Base-by-base conservation (phyloP, 2,329 filamentous ascomycete species). In the Botrytis fabae region DNA sequence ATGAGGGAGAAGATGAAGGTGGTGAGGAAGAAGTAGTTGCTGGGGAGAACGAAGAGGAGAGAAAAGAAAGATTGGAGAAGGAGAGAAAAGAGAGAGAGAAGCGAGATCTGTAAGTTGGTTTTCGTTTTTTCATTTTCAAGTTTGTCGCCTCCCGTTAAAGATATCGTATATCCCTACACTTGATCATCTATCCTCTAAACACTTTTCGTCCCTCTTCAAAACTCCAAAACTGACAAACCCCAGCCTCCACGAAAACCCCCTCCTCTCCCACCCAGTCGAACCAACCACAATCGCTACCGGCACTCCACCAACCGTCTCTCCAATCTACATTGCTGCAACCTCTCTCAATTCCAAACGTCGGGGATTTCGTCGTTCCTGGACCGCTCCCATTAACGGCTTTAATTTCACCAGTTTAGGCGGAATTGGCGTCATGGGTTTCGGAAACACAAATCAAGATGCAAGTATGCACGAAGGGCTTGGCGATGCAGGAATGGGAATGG, bases 171-270 rank as follows among this genome's bases (percentile, higher is more conserved):
- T 16, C 5, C 2, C 14, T 35, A 14, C 1, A 66, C 38, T 16
- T 25, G 7, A 12, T 2, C 22, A 20, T n/a, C 18, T 1, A 28
- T 48, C n/a, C 9, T 10, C 16, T 6, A 18, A 22, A 9, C 6
- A 10, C 18, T 6, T 28, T 28, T 8, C 16, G 20, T 28, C 4
- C n/a, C 3, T 0, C 20, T 25, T 28, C 12, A 35, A 64, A 3
- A 44, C 16, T 10, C 20, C 62, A 7, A 16, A 32, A 35, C 22
- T 28, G 28, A 42, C 5, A 18, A 1, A 1, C 12, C 14, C 22
- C 16, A 68, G 64, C 9, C 35, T 22, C 18, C 64, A 68, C 35
- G 64, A 68, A 40, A 68, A 68, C 3, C 65, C 65, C 32, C 48
- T 68, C 1, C 18, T 38, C 9, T 68, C 65, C 0, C 65, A 68